Evolutionary conservation across 1,284 basidiomycete genomes (phyloP).

Genomic region (Sporisorium graminicola): DNA sequence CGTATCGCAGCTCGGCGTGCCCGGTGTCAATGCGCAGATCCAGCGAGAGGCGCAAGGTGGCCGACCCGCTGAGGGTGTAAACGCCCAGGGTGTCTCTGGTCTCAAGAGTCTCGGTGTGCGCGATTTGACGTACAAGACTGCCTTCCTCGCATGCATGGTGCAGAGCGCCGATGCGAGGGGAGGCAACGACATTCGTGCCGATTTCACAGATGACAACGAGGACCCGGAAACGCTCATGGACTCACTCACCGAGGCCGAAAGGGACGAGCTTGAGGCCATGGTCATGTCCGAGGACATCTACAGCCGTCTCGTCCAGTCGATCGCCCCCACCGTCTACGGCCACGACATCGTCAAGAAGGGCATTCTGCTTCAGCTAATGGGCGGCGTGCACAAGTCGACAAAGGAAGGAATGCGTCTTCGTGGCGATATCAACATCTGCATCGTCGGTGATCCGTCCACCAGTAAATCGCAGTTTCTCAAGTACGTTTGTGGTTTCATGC

Average conservation of each 20-base stretch:
- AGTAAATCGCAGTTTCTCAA: conserved; percentile 99
- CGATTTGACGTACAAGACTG: conserved; percentile 97
- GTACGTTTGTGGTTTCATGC: conserved; percentile 99
- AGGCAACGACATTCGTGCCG: conserved; percentile 72
- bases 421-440: conserved; percentile 98
- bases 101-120: conserved; percentile 93
- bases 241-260: conserved; percentile 90
- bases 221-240: conserved; percentile 85
- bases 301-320: conserved; percentile 89
- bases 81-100: conserved; percentile 88
- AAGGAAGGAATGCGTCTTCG: conserved; percentile 95
- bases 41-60: conserved; percentile 83
- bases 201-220: conserved; percentile 86
- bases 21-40: conserved; percentile 93
- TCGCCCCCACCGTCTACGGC: conserved; percentile 96
- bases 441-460: conserved; percentile 96
- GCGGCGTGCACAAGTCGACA: conserved; percentile 98
- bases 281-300: conserved; percentile 94
- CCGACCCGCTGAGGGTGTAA: conserved; percentile 74
- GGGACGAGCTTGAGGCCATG: conserved; percentile 94
- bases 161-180: conserved; percentile 82
- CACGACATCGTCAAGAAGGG: conserved; percentile 82
- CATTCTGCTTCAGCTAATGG: conserved; percentile 95
- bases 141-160: conserved; percentile 98
- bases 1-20: conserved; percentile 93